These are phyloP conservation scores for Dillenia suffruticosa DNA, from an alignment of 164 flowering plant species.

Conservation along the genomic window DNA sequence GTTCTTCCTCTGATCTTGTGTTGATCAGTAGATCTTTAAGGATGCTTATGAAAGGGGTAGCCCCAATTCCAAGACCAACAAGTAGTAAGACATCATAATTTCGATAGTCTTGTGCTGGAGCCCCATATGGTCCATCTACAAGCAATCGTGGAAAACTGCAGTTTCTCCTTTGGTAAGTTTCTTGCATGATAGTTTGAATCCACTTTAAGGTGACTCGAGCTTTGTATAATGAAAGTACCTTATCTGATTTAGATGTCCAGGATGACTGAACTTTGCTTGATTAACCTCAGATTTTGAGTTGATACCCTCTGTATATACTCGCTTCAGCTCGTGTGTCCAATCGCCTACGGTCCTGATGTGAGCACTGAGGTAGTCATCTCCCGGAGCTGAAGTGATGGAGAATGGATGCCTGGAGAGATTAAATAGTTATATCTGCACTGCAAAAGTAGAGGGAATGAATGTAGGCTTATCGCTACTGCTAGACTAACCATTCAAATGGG, in stretches of 20 bases:
- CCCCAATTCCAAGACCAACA: slow-evolving; percentile 96
- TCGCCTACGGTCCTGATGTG: slow-evolving; percentile 90
- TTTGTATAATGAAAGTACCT: slow-evolving; percentile 37
- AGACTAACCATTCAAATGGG: slow-evolving; percentile 79
- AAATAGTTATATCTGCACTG: not conserved
- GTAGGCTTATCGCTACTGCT: not conserved
- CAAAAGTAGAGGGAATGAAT: not conserved
- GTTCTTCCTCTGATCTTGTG: slow-evolving; percentile 52
- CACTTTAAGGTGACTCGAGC: no score
- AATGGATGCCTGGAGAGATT: slow-evolving; percentile 79
- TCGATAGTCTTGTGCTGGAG: slow-evolving; percentile 89
- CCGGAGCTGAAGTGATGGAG: slow-evolving; percentile 94
- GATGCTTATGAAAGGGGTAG: slow-evolving; percentile 97
- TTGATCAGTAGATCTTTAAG: slow-evolving; percentile 76
- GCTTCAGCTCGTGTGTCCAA: slow-evolving; percentile 83
- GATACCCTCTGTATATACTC: slow-evolving; percentile 57
- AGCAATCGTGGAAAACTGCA: slow-evolving; percentile 72
- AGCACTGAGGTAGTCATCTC: slow-evolving; percentile 81
- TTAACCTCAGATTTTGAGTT: slow-evolving; percentile 45
- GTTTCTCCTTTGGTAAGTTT: not conserved
- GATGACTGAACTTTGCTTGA: slow-evolving; percentile 45
- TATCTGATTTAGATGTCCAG: slow-evolving; percentile 33
- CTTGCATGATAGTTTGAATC: no score
- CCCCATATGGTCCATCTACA: slow-evolving; percentile 98
- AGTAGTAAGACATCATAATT: slow-evolving; percentile 90